Base-by-base conservation (phyloP, 768 basidiomycete species). In the Fomitopsis serialis region DNA sequence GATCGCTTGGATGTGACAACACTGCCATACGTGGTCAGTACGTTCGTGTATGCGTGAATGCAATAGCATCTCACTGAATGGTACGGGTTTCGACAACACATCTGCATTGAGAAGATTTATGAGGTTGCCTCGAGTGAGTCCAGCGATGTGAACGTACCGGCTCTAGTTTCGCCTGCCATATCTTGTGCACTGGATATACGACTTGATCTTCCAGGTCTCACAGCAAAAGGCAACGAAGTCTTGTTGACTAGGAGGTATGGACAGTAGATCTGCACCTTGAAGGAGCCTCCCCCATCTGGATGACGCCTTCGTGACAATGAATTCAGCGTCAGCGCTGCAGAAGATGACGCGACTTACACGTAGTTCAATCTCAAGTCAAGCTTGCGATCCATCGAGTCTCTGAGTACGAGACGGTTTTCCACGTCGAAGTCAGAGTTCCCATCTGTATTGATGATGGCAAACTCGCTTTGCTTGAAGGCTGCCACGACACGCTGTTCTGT, bases 401-500 rank as follows among this genome's bases (percentile, higher is more conserved):
- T 78, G 44, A 98, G 68, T 6, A 78, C 78, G 45, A 98, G 69
- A 34, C 73, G 78, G 48, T 76, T 80, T 68, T 95, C 97, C 51
- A 83, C 77, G 55, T 87, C 89, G 58, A 93, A 92, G 69, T 94
- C 94, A 2, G 93, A 89, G 51, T 91, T 82, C 25, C 84, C 85
- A 65, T 97, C 93, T 15, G 91, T 92, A 64, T 93, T 98, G 71
- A 99, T 95, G 69, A 99, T 98, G 2, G 93, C 88, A 61, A 97
- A 99, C 54, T 98, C 95, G 66, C 94, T 96, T 15, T 92, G 87
- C 63, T 88, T 89, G 74, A 94, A 92, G 13, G 83, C 93, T 96
- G 60, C 42, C 53, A 32, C 11, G 29, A 27, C 19, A 49, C 35
- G 24, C 42, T n/a, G 40, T 42, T 36, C 27, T 9, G 6, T 22